Evolutionary conservation across 139 green algal genomes (phyloP).

Genomic region (Coelastrella sp.): DNA sequence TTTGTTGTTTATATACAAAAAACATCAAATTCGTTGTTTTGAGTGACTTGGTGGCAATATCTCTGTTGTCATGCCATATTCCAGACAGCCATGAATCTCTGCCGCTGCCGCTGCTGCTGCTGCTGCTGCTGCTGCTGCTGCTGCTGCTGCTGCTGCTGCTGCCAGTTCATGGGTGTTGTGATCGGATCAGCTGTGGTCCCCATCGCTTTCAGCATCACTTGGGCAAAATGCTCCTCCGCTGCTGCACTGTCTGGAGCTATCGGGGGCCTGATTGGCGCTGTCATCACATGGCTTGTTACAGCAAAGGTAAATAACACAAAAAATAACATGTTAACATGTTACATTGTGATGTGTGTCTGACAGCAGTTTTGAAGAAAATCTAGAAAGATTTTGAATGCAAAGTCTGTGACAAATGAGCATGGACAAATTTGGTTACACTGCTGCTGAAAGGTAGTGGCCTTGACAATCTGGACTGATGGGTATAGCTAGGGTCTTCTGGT

Average conservation of each 20-base stretch:
- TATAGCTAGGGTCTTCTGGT: no score
- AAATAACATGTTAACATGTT: background rate
- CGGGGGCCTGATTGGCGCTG: conserved; percentile 58
- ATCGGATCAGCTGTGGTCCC: conserved; percentile 92
- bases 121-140: background rate
- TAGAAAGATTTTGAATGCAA: no score
- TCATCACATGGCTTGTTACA: conserved; percentile 71
- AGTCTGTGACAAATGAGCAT: no score
- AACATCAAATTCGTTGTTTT: background rate
- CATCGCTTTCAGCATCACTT: conserved; percentile 80
- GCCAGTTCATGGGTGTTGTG: conserved; percentile 82
- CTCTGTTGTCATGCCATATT: background rate
- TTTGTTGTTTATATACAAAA: background rate
- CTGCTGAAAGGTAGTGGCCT: no score
- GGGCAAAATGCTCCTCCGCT: conserved; percentile 74
- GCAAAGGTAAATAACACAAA: conserved; percentile 17
- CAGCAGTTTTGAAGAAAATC: no score
- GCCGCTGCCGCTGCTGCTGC: background rate
- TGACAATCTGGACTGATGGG: no score
- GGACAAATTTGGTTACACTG: no score
- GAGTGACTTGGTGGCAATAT: background rate
- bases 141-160: conserved; percentile 36
- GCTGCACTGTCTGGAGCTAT: conserved; percentile 79
- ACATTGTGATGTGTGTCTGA: background rate
- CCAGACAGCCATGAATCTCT: background rate